A percentile compares a stretch with the other conserved stretches of the same genome.
These are phyloP conservation scores for Vitis vinifera DNA, from an alignment of 164 flowering plant genomes.

Conservation along the genomic window DNA sequence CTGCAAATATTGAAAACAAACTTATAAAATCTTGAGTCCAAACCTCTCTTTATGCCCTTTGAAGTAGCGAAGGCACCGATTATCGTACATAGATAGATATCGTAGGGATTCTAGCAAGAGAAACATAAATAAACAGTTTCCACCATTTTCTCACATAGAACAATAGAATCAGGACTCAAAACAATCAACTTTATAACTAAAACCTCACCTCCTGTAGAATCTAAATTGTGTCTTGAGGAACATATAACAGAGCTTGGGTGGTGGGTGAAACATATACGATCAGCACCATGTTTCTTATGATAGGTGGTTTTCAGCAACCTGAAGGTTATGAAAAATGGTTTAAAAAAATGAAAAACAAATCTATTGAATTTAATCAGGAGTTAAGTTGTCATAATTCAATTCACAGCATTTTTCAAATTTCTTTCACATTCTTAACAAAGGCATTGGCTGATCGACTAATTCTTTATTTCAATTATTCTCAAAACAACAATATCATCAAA, in stretches of 20 bases:
- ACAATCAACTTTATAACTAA: background rate
- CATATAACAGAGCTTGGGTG: conserved; percentile 94
- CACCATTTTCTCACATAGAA: conserved; percentile 3
- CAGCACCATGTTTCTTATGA: conserved; percentile 95
- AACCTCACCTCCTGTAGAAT: conserved; percentile 61
- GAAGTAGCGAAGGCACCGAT: conserved; percentile 94
- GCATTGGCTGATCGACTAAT: background rate
- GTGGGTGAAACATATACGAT: conserved; percentile 92
- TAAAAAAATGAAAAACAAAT: background rate
- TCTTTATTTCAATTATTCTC: background rate
- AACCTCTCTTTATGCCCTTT: conserved; percentile 97
- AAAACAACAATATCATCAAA: background rate
- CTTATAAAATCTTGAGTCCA: background rate
- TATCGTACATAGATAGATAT: conserved; percentile 95
- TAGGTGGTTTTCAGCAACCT: conserved; percentile 93
- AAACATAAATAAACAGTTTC: conserved; percentile 5
- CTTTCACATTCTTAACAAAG: background rate
- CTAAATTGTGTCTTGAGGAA: conserved; percentile 81
- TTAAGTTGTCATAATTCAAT: no score
- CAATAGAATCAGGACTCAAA: background rate
- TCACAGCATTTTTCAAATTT: background rate
- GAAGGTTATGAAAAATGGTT: conserved; percentile 9
- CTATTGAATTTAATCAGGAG: no score
- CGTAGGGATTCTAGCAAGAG: conserved; percentile 71
- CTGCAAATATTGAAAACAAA: background rate